A percentile compares a stretch with the other conserved stretches of the same genome.
phyloP scores from a whole-genome alignment of 1,139 yeast species.

The Magnusiomyces magnusii region DNA sequence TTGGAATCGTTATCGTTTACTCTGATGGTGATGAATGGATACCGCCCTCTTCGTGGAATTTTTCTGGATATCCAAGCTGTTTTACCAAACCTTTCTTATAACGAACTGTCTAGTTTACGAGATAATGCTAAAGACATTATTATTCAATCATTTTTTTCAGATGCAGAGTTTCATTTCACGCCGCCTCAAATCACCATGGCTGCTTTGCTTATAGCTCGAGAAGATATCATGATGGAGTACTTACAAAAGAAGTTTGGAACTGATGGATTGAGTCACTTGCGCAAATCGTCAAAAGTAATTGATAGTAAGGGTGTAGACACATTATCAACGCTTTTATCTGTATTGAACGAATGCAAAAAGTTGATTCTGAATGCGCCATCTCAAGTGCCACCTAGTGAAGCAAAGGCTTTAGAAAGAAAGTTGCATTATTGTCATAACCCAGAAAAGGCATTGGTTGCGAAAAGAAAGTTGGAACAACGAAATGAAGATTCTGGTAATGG shows the following conservation, averaged over 20 bases:
- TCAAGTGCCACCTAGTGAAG: slow-evolving; percentile 25
- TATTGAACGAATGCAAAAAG: slow-evolving; percentile 22
- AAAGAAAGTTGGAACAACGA: slow-evolving; percentile 12
- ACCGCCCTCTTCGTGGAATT: slow-evolving; percentile 82
- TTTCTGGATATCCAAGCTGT: slow-evolving; percentile 78
- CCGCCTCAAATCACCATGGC: slow-evolving; percentile 97
- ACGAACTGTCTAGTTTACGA: slow-evolving; percentile 38
- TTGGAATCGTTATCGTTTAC: slow-evolving; percentile 73
- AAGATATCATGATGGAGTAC: slow-evolving; percentile 57
- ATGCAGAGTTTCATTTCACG: slow-evolving; percentile 66
- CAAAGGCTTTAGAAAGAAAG: slow-evolving; percentile 30
- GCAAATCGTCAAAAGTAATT: slow-evolving; percentile 9
- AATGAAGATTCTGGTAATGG: background rate
- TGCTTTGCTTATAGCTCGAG: slow-evolving; percentile 61
- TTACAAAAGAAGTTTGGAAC: slow-evolving; percentile 46
- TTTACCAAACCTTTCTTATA: slow-evolving; percentile 27
- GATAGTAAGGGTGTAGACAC: slow-evolving; percentile 12
- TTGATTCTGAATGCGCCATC: slow-evolving; percentile 16
- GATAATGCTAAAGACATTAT: slow-evolving; percentile 62
- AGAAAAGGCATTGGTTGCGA: slow-evolving; percentile 17
- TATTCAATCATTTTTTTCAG: slow-evolving; percentile 61
- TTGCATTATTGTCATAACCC: slow-evolving; percentile 28
- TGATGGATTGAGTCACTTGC: background rate
- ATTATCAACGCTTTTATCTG: slow-evolving; percentile 15
- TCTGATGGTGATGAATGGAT: slow-evolving; percentile 79